Percentiles rank a stretch among this genome's conserved stretches.
These are phyloP conservation scores for Venturia aucupariae DNA, from an alignment of 2,329 filamentous ascomycete genomes.

Conservation along the genomic window DNA sequence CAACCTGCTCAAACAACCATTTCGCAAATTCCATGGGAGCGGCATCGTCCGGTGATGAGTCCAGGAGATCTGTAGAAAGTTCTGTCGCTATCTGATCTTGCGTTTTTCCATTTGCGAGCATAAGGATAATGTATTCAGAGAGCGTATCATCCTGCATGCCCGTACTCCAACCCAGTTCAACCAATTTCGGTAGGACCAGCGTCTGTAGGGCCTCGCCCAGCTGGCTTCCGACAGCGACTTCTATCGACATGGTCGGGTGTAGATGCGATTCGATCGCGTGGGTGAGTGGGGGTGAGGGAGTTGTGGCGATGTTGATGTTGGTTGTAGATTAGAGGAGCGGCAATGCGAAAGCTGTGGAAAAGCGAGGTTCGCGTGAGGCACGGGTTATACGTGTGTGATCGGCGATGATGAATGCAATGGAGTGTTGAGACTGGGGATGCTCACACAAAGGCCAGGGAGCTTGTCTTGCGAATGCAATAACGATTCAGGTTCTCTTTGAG, in stretches of 20 bases:
- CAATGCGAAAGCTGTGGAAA: neutral
- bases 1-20: conserved; percentile 90
- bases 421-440: neutral
- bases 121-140: conserved; percentile 92
- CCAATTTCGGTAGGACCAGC: conserved; percentile 80
- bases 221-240: conserved; percentile 68
- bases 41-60: conserved; percentile 71
- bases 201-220: conserved; percentile 74
- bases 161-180: conserved; percentile 86
- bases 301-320: conserved; percentile 9
- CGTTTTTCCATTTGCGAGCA: conserved; percentile 92
- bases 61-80: conserved; percentile 77
- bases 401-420: neutral
- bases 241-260: conserved; percentile 58
- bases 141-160: conserved; percentile 73
- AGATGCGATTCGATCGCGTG: neutral
- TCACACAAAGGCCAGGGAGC: neutral
- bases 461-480: neutral
- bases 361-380: neutral
- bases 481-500: no score
- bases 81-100: conserved; percentile 83
- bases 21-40: conserved; percentile 73
- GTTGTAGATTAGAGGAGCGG: conserved; percentile 1
- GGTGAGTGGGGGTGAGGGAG: neutral
- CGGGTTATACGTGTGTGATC: neutral